A percentile compares a stretch with the other conserved stretches of the same genome.
Evolutionary conservation across 108 stramenopile species (phyloP).

Genomic region (Cylindrotheca closterium): DNA sequence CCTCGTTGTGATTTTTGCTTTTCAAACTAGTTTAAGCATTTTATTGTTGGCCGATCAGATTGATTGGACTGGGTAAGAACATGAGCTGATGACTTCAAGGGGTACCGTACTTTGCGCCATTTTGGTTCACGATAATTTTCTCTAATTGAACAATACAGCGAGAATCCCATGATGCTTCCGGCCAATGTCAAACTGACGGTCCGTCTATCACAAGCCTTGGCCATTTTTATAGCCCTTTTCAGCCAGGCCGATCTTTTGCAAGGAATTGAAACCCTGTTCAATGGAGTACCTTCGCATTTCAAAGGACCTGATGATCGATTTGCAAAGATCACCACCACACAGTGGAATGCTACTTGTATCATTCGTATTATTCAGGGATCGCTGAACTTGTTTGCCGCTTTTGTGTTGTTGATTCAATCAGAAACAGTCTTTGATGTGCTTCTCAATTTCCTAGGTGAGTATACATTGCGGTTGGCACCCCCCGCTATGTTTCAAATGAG

Average conservation of each 20-base stretch:
- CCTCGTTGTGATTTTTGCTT: too few species aligned
- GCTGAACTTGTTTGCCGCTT: not conserved
- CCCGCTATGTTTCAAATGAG: too few species aligned
- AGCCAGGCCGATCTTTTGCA: not conserved
- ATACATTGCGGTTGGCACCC: too few species aligned
- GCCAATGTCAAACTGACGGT: conserved; percentile 15
- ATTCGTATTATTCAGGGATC: not conserved
- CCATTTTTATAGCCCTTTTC: not conserved
- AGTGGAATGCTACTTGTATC: not conserved
- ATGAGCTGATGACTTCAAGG: too few species aligned
- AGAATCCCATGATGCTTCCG: too few species aligned
- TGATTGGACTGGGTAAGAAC: too few species aligned
- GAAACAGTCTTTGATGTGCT: conserved; percentile 13
- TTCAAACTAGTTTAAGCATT: too few species aligned
- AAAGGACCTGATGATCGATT: not conserved
- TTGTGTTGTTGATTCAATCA: conserved; percentile 17
- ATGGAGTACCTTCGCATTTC: not conserved
- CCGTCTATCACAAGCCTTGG: conserved; percentile 6
- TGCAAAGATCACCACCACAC: not conserved
- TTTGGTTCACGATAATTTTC: too few species aligned
- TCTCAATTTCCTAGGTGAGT: conserved; percentile 29
- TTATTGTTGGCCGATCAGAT: too few species aligned
- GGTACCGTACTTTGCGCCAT: too few species aligned
- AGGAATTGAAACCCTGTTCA: not conserved
- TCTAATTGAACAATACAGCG: too few species aligned